Evolutionary conservation across 2,329 filamentous ascomycete species (phyloP), one percentile per base, ranked within the genome.

Genomic region (Stylonectria norvegica): DNA sequence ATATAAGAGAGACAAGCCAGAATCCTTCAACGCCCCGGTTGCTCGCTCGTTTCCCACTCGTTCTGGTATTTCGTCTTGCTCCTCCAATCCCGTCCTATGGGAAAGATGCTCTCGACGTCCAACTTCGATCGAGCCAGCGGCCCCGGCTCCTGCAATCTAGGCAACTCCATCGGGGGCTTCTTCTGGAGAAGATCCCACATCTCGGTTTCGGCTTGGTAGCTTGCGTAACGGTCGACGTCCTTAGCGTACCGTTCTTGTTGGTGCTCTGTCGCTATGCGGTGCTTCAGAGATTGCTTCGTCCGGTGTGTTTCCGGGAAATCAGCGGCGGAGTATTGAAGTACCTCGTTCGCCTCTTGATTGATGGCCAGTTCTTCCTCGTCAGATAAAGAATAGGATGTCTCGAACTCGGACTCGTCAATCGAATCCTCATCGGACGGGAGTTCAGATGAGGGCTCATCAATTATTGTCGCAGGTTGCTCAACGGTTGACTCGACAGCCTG

Each of bases 171-270:
- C 0, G 65, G 67, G 3, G 69, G 67, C 20, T 59, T 54, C 51
- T 57, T 61, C 28, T 65, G 64, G 15, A 76, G 44, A 12, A 75
- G 42, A 8, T 57, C 51, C 74, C 74, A 76, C 60, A 78, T 59
- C 32, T 62, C 55, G 18, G 50, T 45, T 49, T 77, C 74, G 20
- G 70, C 71, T 17, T 58, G 50, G 30, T 61, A 61, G 38, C 65
- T 69, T 2, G 59, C 62, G 27, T 60, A 59, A 12, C 59, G 58
- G 45, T 78, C 74, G 11, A 60, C 44, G 4, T 58, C 51, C 18
- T 74, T 69, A 0, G 73, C 72, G 25, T 69, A 62, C 10, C 53
- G 59, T 45, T 76, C 73, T 30, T 71, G 67, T 9, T 56, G 53
- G 27, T 64, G 57, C 45, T 75, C 72, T 0, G 57, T 52, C 12